Evolutionary conservation across 352 stramenopile species (phyloP), one percentile per base, ranked within the genome.

Genomic region (Aphanomyces cochlioides): DNA sequence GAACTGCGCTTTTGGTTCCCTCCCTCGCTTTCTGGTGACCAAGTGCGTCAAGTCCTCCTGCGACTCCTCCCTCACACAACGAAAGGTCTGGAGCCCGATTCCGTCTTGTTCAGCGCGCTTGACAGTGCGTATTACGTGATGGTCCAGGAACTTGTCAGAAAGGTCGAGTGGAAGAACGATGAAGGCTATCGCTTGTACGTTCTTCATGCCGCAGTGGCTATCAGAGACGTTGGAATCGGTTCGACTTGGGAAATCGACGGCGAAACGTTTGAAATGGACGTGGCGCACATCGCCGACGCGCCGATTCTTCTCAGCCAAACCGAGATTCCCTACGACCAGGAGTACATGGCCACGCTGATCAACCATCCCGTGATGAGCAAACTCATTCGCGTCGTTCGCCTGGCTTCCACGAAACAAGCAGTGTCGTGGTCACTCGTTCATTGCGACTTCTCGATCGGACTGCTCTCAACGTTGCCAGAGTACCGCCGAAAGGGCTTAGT

Each of bases 211-310:
- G 50, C 50, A 13, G 37, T 34, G 8, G 2, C 50, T 34, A 34
- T 58, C n/a, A 58, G 0, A 4, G 28, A n/a, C 8, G 8, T 58
- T n/a, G 8, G n/a, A 1, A 10, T 58, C n/a, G 50, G 50, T n/a
- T n/a, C 50, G 8, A 58, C 50, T 12, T 69, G 40, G 41, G 6
- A 19, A 7, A 47, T 47, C 15, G 47, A 38, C 1, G 50, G 47
- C 28, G 63, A 69, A 43, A 36, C 19, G 17, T 69, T 48, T 61
- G 45, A 45, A 10, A 61, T 69, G 43, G 63, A 69, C 50, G 19
- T 41, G 3, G 19, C 36, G 7, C 7, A 38, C 5, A 21, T 38
- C 7, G 45, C 7, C n/a, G 63, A 69, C 38, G 63, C 63, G 8
- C 6, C 47, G 37, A 17, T 19, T 7, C 7, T 69, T 8, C 17